Base-by-base conservation (phyloP, 768 basidiomycete genomes). In the Naganishia randhawae region DNA sequence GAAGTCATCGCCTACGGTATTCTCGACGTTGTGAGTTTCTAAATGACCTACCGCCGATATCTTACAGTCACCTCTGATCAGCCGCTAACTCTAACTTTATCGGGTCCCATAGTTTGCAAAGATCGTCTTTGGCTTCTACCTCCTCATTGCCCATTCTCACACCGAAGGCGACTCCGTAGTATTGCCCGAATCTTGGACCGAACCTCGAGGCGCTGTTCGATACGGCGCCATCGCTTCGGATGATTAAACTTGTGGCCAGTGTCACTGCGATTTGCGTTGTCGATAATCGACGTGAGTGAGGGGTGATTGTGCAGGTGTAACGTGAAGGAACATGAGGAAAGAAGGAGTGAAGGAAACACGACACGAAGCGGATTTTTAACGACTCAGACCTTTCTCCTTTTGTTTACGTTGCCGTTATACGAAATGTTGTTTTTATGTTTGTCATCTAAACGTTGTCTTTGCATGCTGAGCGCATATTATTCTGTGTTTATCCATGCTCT, bases 1-100 rank as follows among this genome's bases (percentile, higher is more conserved):
- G 78, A 79, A 65, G 73, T 79, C 70, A 78, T 79, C 71, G 71
- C 72, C 14, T 79, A 77, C 67, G 78, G 72, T 68, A 69, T 79
- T 9, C 73, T 79, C 17, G 78, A 79, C 51, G 75, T 70, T 75
- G 74, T 76, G 51, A 73, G 76, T 75, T 11, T 32, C 14, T n/a
- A n/a, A n/a, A n/a, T n/a, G n/a, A n/a, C n/a, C n/a, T n/a, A n/a
- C 13, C 16, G 42, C n/a, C 33, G 41, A 57, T 41, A 14, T 14
- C 19, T 29, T 10, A 11, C 7, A 14, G 32, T 51, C 31, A 19
- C 50, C 50, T 33, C 66, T 41, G 45, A 42, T 48, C n/a, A 48
- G 2, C 19, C 14, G 35, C 48, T 57, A 7, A 33, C 48, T 27
- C 35, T 11, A 53, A 37, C 31, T 35, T 13, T n/a, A 16, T 32